Percentiles rank a stretch among this genome's conserved stretches.
phyloP scores from a whole-genome alignment of 2,329 filamentous ascomycete species.

The Alternaria gansuensis region DNA sequence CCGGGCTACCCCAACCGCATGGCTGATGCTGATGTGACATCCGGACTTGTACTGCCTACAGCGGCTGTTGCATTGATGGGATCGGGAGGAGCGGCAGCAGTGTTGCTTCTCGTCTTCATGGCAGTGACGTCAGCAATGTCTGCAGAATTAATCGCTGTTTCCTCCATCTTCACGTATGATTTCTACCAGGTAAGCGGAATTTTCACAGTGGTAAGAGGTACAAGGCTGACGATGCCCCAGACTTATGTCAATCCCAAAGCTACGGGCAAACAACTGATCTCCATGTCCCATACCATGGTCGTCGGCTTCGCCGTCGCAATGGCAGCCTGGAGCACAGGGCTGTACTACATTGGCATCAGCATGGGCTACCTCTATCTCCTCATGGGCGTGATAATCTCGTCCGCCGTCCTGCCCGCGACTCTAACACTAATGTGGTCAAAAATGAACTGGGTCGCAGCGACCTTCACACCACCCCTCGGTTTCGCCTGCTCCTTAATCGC shows the following conservation, averaged over 20 bases:
- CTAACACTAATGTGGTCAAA: conserved; percentile 82
- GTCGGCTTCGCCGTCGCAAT: conserved; percentile 79
- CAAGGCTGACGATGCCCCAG: neutral
- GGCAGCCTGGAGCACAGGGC: conserved; percentile 78
- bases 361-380: conserved; percentile 91
- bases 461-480: conserved; percentile 73
- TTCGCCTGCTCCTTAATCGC: conserved; percentile 74
- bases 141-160: conserved; percentile 85
- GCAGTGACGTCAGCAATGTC: conserved; percentile 86
- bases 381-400: conserved; percentile 91
- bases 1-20: conserved; percentile 78
- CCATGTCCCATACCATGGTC: conserved; percentile 78
- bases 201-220: rapidly evolving
- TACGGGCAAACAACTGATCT: conserved; percentile 78
- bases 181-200: conserved; percentile 72
- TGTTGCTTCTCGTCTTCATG: conserved; percentile 85
- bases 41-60: conserved; percentile 84
- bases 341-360: conserved; percentile 70
- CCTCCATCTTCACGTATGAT: conserved; percentile 88
- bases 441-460: conserved; percentile 79
- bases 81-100: conserved; percentile 79
- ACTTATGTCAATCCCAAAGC: conserved; percentile 79
- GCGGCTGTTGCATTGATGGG: conserved; percentile 85
- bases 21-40: conserved; percentile 75
- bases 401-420: conserved; percentile 83